These are phyloP conservation scores for Cyberlindnera mycetangii DNA, from an alignment of 805 yeast species.

Conservation along the genomic window DNA sequence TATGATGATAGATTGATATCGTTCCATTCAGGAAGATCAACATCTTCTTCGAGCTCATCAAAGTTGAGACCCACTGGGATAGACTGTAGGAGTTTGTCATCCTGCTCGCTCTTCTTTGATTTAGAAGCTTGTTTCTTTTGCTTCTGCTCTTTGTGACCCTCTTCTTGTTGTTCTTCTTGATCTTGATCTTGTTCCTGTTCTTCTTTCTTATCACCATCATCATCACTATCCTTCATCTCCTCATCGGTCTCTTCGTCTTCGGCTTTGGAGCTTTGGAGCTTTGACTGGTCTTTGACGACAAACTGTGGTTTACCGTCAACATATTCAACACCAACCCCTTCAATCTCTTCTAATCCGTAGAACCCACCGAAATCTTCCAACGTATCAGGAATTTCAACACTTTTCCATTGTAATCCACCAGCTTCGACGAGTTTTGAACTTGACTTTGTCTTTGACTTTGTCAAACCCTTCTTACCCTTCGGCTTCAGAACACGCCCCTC, in stretches of 20 bases:
- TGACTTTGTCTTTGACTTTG: constrained; percentile 3
- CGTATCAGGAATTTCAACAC: constrained; percentile 79
- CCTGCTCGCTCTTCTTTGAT: constrained; percentile 15
- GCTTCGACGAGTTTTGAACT: constrained; percentile 37
- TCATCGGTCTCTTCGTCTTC: constrained; percentile 26
- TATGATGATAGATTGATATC: constrained; percentile 46
- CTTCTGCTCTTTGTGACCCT: constrained; percentile 22
- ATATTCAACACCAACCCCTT: constrained; percentile 82
- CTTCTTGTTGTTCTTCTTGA: constrained; percentile 18
- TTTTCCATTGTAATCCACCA: constrained; percentile 66
- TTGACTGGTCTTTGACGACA: constrained; percentile 37
- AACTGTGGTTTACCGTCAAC: constrained; percentile 67
- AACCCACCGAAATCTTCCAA: constrained; percentile 87
- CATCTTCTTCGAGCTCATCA: constrained; percentile 33
- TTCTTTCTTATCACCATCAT: constrained; percentile 13
- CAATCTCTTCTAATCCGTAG: constrained; percentile 90
- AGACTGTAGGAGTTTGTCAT: constrained; percentile 18
- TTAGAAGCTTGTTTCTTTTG: constrained; percentile 25
- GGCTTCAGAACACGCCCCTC: constrained; percentile 12
- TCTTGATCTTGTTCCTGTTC: constrained; percentile 21
- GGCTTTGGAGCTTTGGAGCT: constrained; percentile 18
- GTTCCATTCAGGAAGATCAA: constrained; percentile 62
- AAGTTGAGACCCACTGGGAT: constrained; percentile 26
- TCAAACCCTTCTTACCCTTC: constrained; percentile 4
- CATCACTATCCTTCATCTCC: constrained; percentile 13